Evolutionary conservation across 257 asterid genomes (phyloP).

Genomic region (Solanum chilense): DNA sequence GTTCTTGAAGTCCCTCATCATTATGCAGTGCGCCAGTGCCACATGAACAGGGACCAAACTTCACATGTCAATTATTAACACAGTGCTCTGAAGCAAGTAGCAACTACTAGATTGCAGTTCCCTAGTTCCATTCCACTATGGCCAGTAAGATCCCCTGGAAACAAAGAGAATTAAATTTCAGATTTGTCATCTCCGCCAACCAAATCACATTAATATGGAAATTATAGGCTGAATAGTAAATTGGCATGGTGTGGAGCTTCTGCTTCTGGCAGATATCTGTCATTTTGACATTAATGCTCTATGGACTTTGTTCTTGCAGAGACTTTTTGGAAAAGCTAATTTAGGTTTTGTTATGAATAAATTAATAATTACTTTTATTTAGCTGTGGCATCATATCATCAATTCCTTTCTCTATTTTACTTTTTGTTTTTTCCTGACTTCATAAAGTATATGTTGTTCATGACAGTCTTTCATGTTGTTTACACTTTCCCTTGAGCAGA

Average conservation of each 20-base stretch:
- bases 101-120: neutral
- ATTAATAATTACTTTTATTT: neutral
- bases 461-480: neutral
- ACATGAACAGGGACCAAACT: neutral
- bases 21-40: neutral
- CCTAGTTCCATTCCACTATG: neutral
- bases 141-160: neutral
- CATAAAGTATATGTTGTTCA: neutral
- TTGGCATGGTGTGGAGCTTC: neutral
- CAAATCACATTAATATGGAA: neutral
- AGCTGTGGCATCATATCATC: neutral
- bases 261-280: neutral
- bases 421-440: neutral
- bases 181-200: neutral
- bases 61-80: neutral
- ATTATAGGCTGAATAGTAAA: neutral
- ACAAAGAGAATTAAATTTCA: neutral
- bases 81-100: neutral
- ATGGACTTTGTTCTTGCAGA: neutral
- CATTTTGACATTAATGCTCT: neutral
- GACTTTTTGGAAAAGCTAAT: neutral
- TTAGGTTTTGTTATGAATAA: neutral
- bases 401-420: neutral
- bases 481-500: slow-evolving; percentile 36
- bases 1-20: neutral